Base-by-base conservation (phyloP, 1,284 basidiomycete species). In the Tilletia indica region DNA sequence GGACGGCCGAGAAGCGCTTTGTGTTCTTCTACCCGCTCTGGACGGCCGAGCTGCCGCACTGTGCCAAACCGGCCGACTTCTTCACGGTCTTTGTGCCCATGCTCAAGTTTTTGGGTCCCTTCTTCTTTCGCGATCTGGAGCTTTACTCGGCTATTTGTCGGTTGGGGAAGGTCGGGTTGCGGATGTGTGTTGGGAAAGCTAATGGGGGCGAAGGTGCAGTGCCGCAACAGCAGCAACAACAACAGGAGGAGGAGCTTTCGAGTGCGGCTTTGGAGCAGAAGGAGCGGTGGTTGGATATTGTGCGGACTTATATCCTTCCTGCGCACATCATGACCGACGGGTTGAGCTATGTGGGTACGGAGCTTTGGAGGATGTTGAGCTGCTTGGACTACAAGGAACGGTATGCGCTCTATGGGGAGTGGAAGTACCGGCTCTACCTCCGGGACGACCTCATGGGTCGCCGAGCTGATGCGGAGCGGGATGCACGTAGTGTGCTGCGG, bases 391-490 rank as follows among this genome's bases (percentile, higher is more conserved):
- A 90, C 71, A 89, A 90, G 6, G 87, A 89, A 63, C 92, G 97
- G 2, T 98, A 93, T 89, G 89, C 88, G 49, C 86, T 99, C 38
- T 97, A 99, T 80, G 97, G 95, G 67, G 95, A 99, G 86, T 98
- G 96, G 97, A 92, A 92, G 85, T 88, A 90, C 70, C 86, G 87
- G 67, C 89, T 86, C n/a, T 87, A 86, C 77, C 85, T 85, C 70
- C 85, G 74, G 76, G 85, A 76, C 54, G 87, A 83, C 78, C 84
- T 85, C 74, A 83, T 68, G 58, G 83, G 83, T 12, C 81, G 83
- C 39, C 81, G 84, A 66, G 80, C 81, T 89, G 86, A 88, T 87
- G 81, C 90, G 36, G 86, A 87, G 64, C 82, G 86, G 34, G 86
- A 88, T 61, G 85, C 87, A 34, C 79, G 81, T 42, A 79, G 80